Evolutionary conservation across 164 flowering plant species (phyloP), one percentile per base, ranked within the genome.

Genomic region (grape (Vitis vinifera)): DNA sequence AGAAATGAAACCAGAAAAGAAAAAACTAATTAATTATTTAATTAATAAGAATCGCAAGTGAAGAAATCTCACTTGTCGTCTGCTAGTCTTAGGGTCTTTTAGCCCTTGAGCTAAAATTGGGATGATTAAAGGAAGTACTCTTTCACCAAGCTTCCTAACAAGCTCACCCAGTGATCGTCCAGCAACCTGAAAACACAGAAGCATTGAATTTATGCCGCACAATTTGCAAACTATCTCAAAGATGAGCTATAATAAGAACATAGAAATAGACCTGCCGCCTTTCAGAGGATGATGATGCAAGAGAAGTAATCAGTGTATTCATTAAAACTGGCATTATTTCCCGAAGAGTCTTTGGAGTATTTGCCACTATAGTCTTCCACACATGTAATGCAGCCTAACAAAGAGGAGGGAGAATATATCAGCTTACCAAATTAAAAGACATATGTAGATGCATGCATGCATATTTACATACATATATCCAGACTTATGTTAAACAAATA

Each of bases 351-450:
- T 91, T 96, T 51, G 99, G 99, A 70, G 99, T 96, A 71, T 96
- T 96, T 76, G 97, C 93, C 47, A 96, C 99, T 13, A 96, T 89
- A 59, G 99, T 96, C 79, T 96, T 96, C 99, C 99, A 96, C 8
- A 96, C 99, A 87, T 96, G 99, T 68, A 93, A 81, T 15, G 99
- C 99, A 76, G 99, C 97, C 99, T 96, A 86, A 69, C 15, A 62
- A 65, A 75, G 67, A 14, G 27, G 62, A 31, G 48, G 49, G 10
- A 15, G 63, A 23, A 4, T 1, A 23, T 29, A 47, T 51, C 44
- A 37, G 23, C 11, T 57, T n/a, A 17, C 19, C 51, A 16, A 51
- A 51, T 51, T 4, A 23, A 15, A 70, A 10, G 10, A 59, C 27
- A 3, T 19, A 23, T 23, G 27, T 23, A 52, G 19, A 51, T 57